phyloP scores from a whole-genome alignment of 1,284 basidiomycete species.

The Hemileia vastatrix region DNA sequence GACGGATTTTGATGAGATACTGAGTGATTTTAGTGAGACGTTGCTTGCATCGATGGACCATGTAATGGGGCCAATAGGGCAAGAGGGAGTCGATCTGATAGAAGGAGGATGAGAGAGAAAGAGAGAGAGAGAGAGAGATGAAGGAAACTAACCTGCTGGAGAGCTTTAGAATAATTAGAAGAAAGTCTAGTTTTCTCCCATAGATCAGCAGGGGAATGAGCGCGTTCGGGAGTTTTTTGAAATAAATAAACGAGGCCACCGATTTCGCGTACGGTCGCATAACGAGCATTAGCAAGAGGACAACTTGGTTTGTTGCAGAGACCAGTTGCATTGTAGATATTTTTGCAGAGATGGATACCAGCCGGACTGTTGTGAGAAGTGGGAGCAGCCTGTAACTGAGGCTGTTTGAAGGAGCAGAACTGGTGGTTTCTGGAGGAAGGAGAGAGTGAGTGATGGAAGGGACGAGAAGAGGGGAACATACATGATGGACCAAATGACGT shows the following conservation, averaged over 20 bases:
- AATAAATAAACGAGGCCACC: conserved; percentile 91
- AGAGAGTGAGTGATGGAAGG: background rate
- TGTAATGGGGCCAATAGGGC: conserved; percentile 95
- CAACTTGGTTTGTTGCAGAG: conserved; percentile 92
- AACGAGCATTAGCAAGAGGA: conserved; percentile 89
- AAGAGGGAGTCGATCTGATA: conserved; percentile 82
- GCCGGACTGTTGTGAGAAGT: conserved; percentile 55
- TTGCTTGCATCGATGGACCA: conserved; percentile 98
- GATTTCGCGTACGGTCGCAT: conserved; percentile 92
- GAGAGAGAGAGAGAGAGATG: conserved; percentile 7
- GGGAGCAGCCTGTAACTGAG: conserved; percentile 49
- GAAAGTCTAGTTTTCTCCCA: conserved; percentile 93
- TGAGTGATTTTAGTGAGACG: conserved; percentile 98
- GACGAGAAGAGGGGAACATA: background rate
- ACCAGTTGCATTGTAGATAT: conserved; percentile 98
- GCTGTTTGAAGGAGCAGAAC: conserved; percentile 95
- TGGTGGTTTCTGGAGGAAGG: conserved; percentile 54
- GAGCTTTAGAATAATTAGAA: conserved; percentile 84
- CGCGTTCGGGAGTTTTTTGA: conserved; percentile 94
- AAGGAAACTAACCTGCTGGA: conserved; percentile 64
- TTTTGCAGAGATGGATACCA: conserved; percentile 95
- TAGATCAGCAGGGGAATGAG: conserved; percentile 88
- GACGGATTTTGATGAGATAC: conserved; percentile 95
- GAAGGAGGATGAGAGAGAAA: background rate
- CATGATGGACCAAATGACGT: conserved; percentile 90